Evolutionary conservation across 495 filamentous ascomycete genomes (phyloP).

Genomic region (Penicillium flavigenum): DNA sequence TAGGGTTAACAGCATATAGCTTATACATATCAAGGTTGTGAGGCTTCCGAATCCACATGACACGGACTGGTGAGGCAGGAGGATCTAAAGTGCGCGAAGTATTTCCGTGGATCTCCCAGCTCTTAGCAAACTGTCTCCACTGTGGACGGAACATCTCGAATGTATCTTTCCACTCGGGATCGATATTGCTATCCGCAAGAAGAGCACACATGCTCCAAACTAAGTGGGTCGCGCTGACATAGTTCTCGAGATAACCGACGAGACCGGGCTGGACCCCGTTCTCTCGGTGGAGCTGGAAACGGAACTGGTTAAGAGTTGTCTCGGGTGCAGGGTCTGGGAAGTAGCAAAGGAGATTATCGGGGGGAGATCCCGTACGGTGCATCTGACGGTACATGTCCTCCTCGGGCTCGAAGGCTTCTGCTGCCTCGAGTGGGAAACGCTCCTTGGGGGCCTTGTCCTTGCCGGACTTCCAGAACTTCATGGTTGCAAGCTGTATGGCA

Average conservation of each 20-base stretch:
- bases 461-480: neutral
- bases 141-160: constrained; percentile 1
- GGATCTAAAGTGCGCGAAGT: neutral
- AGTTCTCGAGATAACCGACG: neutral
- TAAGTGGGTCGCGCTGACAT: neutral
- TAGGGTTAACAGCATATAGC: neutral
- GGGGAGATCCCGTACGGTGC: constrained; percentile 1
- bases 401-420: neutral
- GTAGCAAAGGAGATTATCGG: neutral
- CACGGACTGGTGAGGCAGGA: neutral
- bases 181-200: neutral
- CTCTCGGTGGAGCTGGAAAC: neutral
- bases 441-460: too few relatives aligned
- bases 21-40: neutral
- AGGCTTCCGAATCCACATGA: neutral
- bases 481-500: neutral
- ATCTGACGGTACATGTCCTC: neutral
- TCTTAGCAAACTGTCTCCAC: neutral
- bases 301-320: neutral
- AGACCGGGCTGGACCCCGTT: neutral
- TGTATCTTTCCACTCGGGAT: neutral
- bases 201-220: constrained; percentile 6
- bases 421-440: neutral
- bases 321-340: neutral
- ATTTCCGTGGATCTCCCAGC: neutral